phyloP scores from a whole-genome alignment of 192 early-diverging fungal species.

The Rhizophagus prolifer region DNA sequence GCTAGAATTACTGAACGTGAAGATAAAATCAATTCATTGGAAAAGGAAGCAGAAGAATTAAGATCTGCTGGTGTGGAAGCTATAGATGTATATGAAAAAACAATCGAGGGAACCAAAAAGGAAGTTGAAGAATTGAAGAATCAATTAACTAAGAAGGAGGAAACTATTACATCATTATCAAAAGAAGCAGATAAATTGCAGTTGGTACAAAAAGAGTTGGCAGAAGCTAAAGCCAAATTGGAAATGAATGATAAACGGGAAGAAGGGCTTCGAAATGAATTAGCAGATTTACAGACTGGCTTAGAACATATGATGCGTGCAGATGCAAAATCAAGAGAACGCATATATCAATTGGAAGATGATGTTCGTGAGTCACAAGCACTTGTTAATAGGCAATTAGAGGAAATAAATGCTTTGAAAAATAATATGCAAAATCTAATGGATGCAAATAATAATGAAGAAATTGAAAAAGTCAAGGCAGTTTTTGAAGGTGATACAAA shows the following conservation, averaged over 20 bases:
- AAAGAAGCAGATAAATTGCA: conserved; percentile 14
- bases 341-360: conserved; percentile 27
- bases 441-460: conserved; percentile 45
- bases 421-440: conserved; percentile 50
- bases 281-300: conserved; percentile 15
- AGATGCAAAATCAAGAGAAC: conserved; percentile 28
- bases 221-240: conserved; percentile 28
- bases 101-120: conserved; percentile 41
- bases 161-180: neutral
- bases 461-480: conserved; percentile 50
- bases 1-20: conserved; percentile 36
- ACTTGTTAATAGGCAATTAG: conserved; percentile 36
- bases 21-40: conserved; percentile 36
- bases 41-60: conserved; percentile 33
- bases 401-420: conserved; percentile 46
- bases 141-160: conserved; percentile 27
- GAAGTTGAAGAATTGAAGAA: conserved; percentile 32
- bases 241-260: conserved; percentile 25
- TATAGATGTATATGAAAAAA: conserved; percentile 47
- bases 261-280: conserved; percentile 26
- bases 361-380: conserved; percentile 36
- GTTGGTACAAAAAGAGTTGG: conserved; percentile 31
- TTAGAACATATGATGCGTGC: conserved; percentile 28
- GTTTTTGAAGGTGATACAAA: conserved; percentile 54
- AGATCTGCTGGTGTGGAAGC: conserved; percentile 39